Conservation (phyloP, 192 early-diverging fungal genomes). For the Cladochytrium replicatum region DNA sequence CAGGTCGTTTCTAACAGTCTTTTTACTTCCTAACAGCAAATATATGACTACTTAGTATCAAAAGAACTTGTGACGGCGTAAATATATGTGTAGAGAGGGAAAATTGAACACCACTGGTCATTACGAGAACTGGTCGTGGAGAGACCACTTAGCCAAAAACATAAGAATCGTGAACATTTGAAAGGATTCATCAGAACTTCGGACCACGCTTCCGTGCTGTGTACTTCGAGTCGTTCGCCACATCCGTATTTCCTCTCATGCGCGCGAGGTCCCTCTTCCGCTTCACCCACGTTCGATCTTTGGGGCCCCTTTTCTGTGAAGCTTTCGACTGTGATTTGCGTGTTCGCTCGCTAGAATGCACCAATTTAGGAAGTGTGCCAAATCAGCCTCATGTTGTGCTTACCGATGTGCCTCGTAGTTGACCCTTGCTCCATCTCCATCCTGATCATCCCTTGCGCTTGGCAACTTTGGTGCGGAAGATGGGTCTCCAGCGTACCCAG, state of each 20-base stretch:
- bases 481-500: conserved; percentile 61
- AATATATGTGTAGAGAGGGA: too few species aligned
- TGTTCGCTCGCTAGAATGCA: background rate
- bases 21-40: too few species aligned
- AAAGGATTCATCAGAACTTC: conserved; percentile 82
- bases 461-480: conserved; percentile 48
- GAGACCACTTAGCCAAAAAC: too few species aligned
- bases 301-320: conserved; percentile 43
- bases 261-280: conserved; percentile 84
- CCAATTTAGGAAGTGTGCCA: background rate
- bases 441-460: conserved; percentile 49
- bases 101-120: too few species aligned
- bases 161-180: too few species aligned
- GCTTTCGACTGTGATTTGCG: conserved; percentile 16
- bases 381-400: conserved; percentile 5
- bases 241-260: conserved; percentile 62
- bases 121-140: too few species aligned
- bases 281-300: conserved; percentile 81
- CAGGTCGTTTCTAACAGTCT: too few species aligned
- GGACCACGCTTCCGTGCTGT: conserved; percentile 86
- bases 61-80: too few species aligned
- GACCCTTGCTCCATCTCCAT: conserved; percentile 39
- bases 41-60: too few species aligned
- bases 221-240: conserved; percentile 83
- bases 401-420: background rate